A percentile compares a stretch with the other conserved stretches of the same genome.
phyloP scores from a whole-genome alignment of 352 stramenopile species.

The Globisporangium nunn region DNA sequence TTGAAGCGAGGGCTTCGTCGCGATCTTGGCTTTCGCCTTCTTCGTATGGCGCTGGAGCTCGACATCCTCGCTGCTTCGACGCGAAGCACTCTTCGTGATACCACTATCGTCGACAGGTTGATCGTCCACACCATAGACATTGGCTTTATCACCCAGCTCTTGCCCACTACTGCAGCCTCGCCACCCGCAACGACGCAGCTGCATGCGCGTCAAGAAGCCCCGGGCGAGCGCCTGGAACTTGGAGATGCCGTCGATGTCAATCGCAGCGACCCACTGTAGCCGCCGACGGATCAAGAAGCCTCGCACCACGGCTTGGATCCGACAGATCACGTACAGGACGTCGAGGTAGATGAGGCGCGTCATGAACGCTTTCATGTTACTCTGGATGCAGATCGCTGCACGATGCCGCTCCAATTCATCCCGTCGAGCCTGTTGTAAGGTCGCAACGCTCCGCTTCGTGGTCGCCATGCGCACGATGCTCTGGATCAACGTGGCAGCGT shows the following conservation, averaged over 20 bases:
- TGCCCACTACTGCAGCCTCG: too few species aligned
- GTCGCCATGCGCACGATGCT: constrained; percentile 24
- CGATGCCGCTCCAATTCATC: constrained; percentile 14
- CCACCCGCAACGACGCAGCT: not conserved
- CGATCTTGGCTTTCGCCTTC: not conserved
- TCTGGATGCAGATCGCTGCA: constrained; percentile 49
- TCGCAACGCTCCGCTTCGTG: constrained; percentile 13
- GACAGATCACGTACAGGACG: constrained; percentile 71
- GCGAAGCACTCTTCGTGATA: too few species aligned
- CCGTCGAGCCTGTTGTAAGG: constrained; percentile 7
- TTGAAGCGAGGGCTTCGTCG: not conserved
- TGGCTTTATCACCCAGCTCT: not conserved
- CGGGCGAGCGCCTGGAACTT: constrained; percentile 43
- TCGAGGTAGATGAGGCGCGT: constrained; percentile 77
- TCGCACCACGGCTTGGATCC: constrained; percentile 66
- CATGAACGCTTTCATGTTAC: constrained; percentile 40
- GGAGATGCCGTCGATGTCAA: constrained; percentile 37
- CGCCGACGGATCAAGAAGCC: constrained; percentile 55
- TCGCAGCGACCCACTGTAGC: constrained; percentile 35
- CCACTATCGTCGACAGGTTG: not conserved
- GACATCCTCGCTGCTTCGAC: not conserved
- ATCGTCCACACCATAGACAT: not conserved
- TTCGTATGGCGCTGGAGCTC: not conserved
- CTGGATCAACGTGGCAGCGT: constrained; percentile 41
- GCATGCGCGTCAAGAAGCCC: constrained; percentile 20